Evolutionary conservation across 257 asterid species (phyloP).

Genomic region (Misopates orontium): DNA sequence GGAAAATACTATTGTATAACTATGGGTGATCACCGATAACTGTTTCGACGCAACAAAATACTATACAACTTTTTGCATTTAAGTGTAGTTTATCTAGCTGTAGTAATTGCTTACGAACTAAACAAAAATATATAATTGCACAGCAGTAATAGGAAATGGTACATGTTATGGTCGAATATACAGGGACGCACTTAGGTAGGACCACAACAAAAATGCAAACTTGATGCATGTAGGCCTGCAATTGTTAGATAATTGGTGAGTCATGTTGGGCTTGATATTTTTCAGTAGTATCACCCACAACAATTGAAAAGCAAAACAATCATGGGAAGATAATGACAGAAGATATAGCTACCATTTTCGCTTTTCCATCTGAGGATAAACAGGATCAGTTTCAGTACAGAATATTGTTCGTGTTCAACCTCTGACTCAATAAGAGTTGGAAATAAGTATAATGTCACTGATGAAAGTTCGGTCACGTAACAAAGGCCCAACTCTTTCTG

Average conservation of each 20-base stretch:
- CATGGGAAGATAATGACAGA: slow-evolving; percentile 10
- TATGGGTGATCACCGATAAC: background rate
- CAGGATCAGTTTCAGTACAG: slow-evolving; percentile 53
- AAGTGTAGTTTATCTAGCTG: slow-evolving; percentile 4
- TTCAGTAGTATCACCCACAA: slow-evolving; percentile 9
- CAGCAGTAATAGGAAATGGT: slow-evolving; percentile 15
- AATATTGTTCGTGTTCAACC: slow-evolving; percentile 87
- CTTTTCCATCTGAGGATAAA: slow-evolving; percentile 80
- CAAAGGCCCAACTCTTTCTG: slow-evolving; percentile 86
- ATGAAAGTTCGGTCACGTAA: slow-evolving; percentile 50
- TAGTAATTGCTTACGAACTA: slow-evolving; percentile 1
- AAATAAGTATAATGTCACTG: slow-evolving; percentile 59
- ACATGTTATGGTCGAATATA: slow-evolving; percentile 9
- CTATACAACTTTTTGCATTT: slow-evolving; percentile 5
- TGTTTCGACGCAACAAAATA: slow-evolving; percentile 8
- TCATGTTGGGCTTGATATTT: slow-evolving; percentile 10
- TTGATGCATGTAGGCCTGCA: background rate
- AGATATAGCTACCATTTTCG: slow-evolving; percentile 59
- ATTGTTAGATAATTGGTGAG: background rate
- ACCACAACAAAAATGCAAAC: slow-evolving; percentile 4
- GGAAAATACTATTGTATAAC: slow-evolving; percentile 15
- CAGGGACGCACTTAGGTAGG: slow-evolving; percentile 11
- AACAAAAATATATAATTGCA: slow-evolving; percentile 13
- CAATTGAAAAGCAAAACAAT: slow-evolving; percentile 24
- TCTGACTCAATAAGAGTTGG: slow-evolving; percentile 66